These are phyloP conservation scores for Torulaspora gathmanii DNA, from an alignment of 805 yeast species.

Conservation along the genomic window DNA sequence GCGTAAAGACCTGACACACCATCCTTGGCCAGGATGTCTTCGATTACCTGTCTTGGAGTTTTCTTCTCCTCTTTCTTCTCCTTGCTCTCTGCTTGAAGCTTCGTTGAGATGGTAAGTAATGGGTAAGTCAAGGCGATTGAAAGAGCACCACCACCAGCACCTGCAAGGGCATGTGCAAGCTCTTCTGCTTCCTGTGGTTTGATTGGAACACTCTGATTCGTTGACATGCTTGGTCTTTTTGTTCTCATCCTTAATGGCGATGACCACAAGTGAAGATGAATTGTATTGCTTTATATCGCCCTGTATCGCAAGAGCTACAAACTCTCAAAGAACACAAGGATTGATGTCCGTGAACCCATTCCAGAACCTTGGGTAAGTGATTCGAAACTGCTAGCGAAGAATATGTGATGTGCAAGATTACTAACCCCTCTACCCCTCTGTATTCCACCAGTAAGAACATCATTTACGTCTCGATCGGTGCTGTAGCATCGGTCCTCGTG, in stretches of 20 bases:
- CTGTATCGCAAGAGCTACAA: background rate
- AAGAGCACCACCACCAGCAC: slow-evolving; percentile 89
- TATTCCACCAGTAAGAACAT: slow-evolving; percentile 23
- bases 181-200: slow-evolving; percentile 32
- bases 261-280: background rate
- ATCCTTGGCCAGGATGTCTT: slow-evolving; percentile 48
- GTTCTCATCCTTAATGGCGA: background rate
- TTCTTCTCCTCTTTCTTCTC: slow-evolving; percentile 15
- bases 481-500: slow-evolving; percentile 27
- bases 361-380: slow-evolving; percentile 32
- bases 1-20: slow-evolving; percentile 70
- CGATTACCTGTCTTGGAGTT: slow-evolving; percentile 38
- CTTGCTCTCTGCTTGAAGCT: slow-evolving; percentile 58
- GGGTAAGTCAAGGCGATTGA: slow-evolving; percentile 89
- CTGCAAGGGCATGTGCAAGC: slow-evolving; percentile 86
- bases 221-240: slow-evolving; percentile 4
- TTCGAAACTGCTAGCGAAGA: background rate
- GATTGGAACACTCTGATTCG: slow-evolving; percentile 12
- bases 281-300: slow-evolving; percentile 4
- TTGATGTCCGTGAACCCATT: slow-evolving; percentile 18
- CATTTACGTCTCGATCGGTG: slow-evolving; percentile 26
- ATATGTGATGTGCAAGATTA: background rate
- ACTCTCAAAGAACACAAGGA: background rate
- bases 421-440: slow-evolving; percentile 10
- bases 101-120: slow-evolving; percentile 75